phyloP scores from a whole-genome alignment of 306 rosid genomes.

The Ormosia semicastrata region DNA sequence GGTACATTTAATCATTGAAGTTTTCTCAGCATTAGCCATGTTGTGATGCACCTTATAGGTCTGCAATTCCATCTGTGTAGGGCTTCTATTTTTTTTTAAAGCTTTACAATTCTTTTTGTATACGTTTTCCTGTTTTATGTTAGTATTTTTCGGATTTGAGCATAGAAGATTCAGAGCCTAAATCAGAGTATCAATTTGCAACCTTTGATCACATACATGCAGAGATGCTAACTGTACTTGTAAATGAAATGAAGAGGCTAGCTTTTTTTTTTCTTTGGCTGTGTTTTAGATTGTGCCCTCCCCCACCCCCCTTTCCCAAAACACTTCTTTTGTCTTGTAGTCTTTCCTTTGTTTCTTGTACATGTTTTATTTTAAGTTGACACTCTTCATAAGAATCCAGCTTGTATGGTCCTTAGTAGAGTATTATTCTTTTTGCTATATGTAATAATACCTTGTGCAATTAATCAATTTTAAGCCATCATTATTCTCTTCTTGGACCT shows the following conservation, averaged over 20 bases:
- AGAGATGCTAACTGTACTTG: constrained; percentile 37
- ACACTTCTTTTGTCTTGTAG: background rate
- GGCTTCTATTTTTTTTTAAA: constrained; percentile 31
- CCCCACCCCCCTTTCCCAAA: background rate
- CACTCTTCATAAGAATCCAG: background rate
- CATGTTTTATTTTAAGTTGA: background rate
- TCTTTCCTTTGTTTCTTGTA: background rate
- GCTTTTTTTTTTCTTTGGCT: background rate
- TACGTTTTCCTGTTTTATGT: constrained; percentile 29
- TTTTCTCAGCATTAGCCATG: constrained; percentile 28
- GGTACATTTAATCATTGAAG: constrained; percentile 23
- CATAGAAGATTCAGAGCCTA: constrained; percentile 29
- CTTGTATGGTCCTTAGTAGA: background rate
- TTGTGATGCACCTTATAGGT: constrained; percentile 38
- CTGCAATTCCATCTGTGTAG: constrained; percentile 45
- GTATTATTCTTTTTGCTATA: background rate
- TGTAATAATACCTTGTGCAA: background rate
- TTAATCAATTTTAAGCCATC: background rate
- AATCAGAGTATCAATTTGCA: constrained; percentile 8
- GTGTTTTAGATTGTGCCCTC: background rate
- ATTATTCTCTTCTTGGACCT: background rate
- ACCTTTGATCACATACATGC: constrained; percentile 21
- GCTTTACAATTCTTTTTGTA: constrained; percentile 62
- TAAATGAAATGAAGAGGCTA: constrained; percentile 45
- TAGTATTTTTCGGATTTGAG: constrained; percentile 19